Evolutionary conservation across 2,329 filamentous ascomycete genomes (phyloP), one percentile per base, ranked within the genome.

Genomic region (Keithomyces neogunnii): DNA sequence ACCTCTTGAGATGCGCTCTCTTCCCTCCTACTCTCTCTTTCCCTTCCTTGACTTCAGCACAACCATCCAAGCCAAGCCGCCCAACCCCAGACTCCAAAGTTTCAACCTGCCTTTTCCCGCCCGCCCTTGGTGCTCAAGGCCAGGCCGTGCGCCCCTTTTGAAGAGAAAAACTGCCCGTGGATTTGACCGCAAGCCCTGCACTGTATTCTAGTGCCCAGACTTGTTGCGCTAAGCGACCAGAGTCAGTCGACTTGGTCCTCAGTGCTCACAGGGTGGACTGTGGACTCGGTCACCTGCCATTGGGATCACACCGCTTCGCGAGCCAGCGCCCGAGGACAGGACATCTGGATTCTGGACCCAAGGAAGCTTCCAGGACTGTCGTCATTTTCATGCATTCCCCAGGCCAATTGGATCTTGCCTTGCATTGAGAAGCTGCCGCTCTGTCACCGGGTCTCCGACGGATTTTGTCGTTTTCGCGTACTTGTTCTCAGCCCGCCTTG

Each of bases 221-320:
- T 30, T 28, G 11, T 10, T 38, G 31, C 36, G n/a, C 48, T 33
- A 36, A 47, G 32, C 39, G 45, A 39, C 45, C 44, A 35, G 32
- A 29, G 19, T 28, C 43, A 42, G 49, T 48, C 45, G 51, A 53
- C 39, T 51, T 47, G 45, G 39, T 51, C 48, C 32, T 51, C 48
- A 40, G 45, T 53, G 49, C 40, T 38, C 42, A 45, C 45, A 48
- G 39, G 48, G 5, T 10, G 10, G 10, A 6, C 33, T 45, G 48
- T 45, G 40, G 42, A 51, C 44, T 42, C 32, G 49, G 33, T 53
- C 49, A 49, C 33, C 52, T 51, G 52, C 49, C 35, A 28, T 51
- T 43, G 42, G 45, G 45, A 53, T 50, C 32, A 53, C 52, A 53
- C 52, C 52, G 52, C 52, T 53, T 19, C 30, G 39, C n/a, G 28